Evolutionary conservation across 1,139 yeast genomes (phyloP), one percentile per base, ranked within the genome.

Genomic region (Tardiomyces blankii): DNA sequence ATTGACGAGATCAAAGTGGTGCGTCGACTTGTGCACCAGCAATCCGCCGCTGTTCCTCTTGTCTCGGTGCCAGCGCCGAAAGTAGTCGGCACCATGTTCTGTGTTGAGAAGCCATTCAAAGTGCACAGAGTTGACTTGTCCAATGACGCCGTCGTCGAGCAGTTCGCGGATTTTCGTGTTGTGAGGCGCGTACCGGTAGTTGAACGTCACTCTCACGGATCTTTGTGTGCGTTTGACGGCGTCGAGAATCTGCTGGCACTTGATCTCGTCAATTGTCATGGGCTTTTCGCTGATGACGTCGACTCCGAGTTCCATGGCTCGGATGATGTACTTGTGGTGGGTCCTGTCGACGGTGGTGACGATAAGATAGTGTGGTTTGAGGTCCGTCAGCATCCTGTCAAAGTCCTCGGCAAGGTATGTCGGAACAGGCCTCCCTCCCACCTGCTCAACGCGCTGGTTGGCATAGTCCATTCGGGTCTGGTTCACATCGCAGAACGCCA

Each of bases 91-190:
- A 14, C 52, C 52, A 32, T 49, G 52, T 30, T 42, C 39, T 28
- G 51, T 48, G 40, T 49, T 49, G n/a, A 49, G 45, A 14, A 49
- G 45, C 52, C 52, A 49, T 39, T 49, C 52, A 43, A 49, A 49
- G 39, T 49, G 52, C 18, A 49, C 52, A 16, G 51, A 50, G 39
- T 42, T 49, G 1, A 48, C 49, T 23, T 48, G 33, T n/a, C 52
- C 52, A 45, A 49, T 49, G 9, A 44, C 40, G 8, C 49, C 52
- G 23, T 45, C 49, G 19, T 48, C 49, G 21, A 49, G 45, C 33
- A 49, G 40, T 39, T 49, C 51, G 28, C 48, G 44, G 21, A 49
- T 44, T 38, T 49, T 49, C 8, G 52, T 49, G 43, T 49, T 49
- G 41, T 49, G 52, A 12, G 52, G 52, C 25, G 52, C 52, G 43